These are phyloP conservation scores for Mrakia blollopis DNA, from an alignment of 768 basidiomycete species.

Conservation along the genomic window DNA sequence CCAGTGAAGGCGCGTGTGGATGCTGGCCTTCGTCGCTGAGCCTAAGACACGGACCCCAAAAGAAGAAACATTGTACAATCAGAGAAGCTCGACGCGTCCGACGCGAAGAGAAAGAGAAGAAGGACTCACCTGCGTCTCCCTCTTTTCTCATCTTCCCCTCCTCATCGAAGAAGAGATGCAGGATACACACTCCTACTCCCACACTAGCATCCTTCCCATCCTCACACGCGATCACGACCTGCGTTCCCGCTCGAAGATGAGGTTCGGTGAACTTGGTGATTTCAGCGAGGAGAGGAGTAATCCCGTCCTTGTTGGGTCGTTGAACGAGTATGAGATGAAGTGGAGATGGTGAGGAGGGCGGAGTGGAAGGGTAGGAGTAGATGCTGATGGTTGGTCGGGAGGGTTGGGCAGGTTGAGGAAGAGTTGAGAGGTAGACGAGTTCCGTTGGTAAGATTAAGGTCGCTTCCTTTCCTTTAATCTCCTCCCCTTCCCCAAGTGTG, in stretches of 20 bases:
- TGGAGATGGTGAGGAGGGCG: neutral
- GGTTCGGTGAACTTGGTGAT: conserved; percentile 51
- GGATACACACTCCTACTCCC: conserved; percentile 58
- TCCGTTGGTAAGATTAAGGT: neutral
- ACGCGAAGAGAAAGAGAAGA: neutral
- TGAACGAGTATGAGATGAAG: conserved; percentile 3
- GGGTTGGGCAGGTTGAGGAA: neutral
- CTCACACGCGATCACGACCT: conserved; percentile 55
- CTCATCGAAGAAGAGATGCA: conserved; percentile 59
- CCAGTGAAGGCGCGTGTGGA: conserved; percentile 77
- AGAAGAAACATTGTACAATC: neutral
- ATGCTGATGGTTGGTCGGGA: neutral
- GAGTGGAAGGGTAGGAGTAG: neutral
- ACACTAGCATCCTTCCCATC: conserved; percentile 59
- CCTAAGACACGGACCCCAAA: neutral
- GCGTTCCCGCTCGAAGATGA: conserved; percentile 45
- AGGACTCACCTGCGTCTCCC: neutral
- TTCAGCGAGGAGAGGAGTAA: conserved; percentile 48
- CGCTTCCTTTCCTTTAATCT: neutral
- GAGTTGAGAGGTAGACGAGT: conserved; percentile 9
- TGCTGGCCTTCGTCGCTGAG: conserved; percentile 54
- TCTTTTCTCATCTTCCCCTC: conserved; percentile 44
- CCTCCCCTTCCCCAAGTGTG: no score
- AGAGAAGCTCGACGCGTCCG: neutral
- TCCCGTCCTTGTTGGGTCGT: conserved; percentile 16